Evolutionary conservation across 2,329 filamentous ascomycete species (phyloP).

Genomic region (Penicillium sp.): DNA sequence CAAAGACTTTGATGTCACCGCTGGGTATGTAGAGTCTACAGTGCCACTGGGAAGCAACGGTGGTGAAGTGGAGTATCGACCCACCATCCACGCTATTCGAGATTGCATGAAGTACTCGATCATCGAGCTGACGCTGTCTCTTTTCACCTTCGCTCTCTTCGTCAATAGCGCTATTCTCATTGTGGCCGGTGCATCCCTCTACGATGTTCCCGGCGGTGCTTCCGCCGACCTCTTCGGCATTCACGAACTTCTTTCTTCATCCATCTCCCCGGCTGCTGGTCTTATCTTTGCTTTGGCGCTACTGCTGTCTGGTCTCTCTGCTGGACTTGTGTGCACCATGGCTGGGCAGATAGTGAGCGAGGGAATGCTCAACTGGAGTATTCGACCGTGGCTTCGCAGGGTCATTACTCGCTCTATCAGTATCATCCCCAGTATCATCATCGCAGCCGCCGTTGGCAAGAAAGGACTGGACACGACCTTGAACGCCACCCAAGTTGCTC

Average conservation of each 20-base stretch:
- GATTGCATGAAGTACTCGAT: constrained; percentile 73
- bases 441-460: constrained; percentile 74
- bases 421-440: constrained; percentile 78
- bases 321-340: constrained; percentile 86
- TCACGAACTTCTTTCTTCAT: constrained; percentile 66
- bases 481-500: constrained; percentile 72
- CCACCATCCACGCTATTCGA: constrained; percentile 70
- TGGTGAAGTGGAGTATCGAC: constrained; percentile 63
- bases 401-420: constrained; percentile 76
- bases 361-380: constrained; percentile 72
- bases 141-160: constrained; percentile 81
- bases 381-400: constrained; percentile 75
- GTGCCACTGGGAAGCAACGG: constrained; percentile 35
- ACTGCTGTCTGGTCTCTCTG: constrained; percentile 75
- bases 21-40: constrained; percentile 36
- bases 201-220: constrained; percentile 59
- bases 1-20: constrained; percentile 47
- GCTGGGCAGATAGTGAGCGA: constrained; percentile 87
- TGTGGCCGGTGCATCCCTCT: constrained; percentile 75
- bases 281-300: constrained; percentile 82
- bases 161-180: constrained; percentile 82
- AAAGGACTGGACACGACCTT: constrained; percentile 69
- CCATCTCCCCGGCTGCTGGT: constrained; percentile 72
- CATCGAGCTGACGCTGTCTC: constrained; percentile 66
- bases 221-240: constrained; percentile 81